A percentile compares a stretch with the other conserved stretches of the same genome.
Conservation (phyloP, 805 yeast genomes). For the Candida nonsorbophila region DNA sequence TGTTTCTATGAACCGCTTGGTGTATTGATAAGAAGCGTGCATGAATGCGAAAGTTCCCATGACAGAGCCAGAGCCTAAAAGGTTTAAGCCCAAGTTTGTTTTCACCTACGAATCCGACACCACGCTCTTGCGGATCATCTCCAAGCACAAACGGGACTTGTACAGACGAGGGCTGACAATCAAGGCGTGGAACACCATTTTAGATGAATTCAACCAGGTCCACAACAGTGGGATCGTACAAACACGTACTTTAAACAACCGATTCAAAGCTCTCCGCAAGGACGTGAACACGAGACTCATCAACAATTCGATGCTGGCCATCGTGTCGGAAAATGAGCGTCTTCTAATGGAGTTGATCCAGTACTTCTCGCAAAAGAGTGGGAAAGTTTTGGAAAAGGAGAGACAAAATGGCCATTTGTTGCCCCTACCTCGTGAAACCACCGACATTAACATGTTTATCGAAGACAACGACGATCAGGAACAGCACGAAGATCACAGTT, state of each 20-base stretch:
- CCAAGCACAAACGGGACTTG: constrained; percentile 13
- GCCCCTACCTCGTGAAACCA: constrained; percentile 1
- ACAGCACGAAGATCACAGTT: too few relatives aligned
- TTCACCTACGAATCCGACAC: constrained; percentile 22
- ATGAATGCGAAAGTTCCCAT: constrained; percentile 2
- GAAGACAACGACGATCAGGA: constrained; percentile 1
- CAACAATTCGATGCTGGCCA: constrained; percentile 3
- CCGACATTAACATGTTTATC: constrained; percentile 2
- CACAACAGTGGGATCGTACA: constrained; percentile 15
- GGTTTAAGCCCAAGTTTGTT: constrained; percentile 13
- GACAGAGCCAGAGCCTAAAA: too few relatives aligned
- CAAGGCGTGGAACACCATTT: constrained; percentile 20
- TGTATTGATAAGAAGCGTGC: constrained; percentile 20
- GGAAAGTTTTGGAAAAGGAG: constrained; percentile 8
- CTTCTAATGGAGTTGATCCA: constrained; percentile 13
- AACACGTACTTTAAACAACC: constrained; percentile 19
- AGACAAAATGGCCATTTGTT: constrained; percentile 4
- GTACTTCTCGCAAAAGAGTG: constrained; percentile 6
- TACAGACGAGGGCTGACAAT: constrained; percentile 21
- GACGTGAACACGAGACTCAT: constrained; percentile 9
- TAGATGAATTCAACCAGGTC: constrained; percentile 15
- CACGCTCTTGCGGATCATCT: constrained; percentile 13
- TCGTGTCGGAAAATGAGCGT: constrained; percentile 17
- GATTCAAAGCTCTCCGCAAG: constrained; percentile 15
- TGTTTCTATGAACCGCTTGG: constrained; percentile 27